Evolutionary conservation across 495 filamentous ascomycete species (phyloP), one percentile per base, ranked within the genome.

Genomic region (Copromyces sp.): DNA sequence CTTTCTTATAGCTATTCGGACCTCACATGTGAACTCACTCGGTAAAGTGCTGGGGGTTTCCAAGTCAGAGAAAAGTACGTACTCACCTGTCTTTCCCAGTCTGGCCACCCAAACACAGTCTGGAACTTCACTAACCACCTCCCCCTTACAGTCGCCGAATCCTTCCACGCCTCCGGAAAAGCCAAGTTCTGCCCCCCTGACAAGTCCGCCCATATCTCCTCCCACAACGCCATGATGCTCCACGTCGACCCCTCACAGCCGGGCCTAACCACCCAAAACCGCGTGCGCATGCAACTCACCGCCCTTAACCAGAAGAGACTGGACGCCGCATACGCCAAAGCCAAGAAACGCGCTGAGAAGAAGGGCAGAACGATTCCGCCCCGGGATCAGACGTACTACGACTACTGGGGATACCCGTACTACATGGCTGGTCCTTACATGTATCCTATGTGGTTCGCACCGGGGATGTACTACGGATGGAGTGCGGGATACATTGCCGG

Each of bases 181-280:
- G 85, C 89, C 24, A 76, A 87, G 61, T 77, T 85, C 68, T 86
- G 83, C 73, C 85, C 88, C 4, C 86, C 86, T 3, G 75, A 86
- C 72, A 88, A 86, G 69, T 89, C 87, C 74, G 88, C 90, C 2
- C 92, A 95, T 80, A 91, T 95, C 79, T 90, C 88, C 8, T 83
- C 90, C 0, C 92, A 95, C 84, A 92, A 88, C 79, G 83, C 87
- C 9, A 76, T 81, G 73, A 71, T 71, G 53, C 78, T 79, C 16
- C 77, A 82, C 39, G 53, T 68, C 29, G 86, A 65, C 75, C 74
- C 68, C 78, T 83, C 12, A 3, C 88, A 90, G 74, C 77, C 85
- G 35, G 87, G 87, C 73, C 81, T 84, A 3, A 29, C 6, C 59
- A 11, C n/a, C 2, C 37, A 80, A 78, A 61, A 83, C 85, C 82